Conservation (phyloP, 2,329 filamentous ascomycete genomes). For the Harringtonia aguacate region DNA sequence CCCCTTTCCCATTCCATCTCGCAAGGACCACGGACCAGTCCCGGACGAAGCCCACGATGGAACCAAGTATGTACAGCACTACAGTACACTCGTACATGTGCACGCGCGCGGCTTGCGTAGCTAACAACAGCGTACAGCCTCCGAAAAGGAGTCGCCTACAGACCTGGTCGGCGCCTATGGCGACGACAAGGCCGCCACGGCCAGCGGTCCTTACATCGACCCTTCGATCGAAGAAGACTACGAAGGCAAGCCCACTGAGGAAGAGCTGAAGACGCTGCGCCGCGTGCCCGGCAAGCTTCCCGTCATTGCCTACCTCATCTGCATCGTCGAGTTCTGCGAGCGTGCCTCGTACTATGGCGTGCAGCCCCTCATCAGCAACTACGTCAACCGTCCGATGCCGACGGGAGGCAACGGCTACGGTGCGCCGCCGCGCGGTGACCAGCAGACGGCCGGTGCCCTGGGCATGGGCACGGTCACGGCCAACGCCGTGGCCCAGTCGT, state of each 20-base stretch:
- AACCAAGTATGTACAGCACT: background rate
- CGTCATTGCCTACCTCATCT: slow-evolving; percentile 57
- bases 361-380: slow-evolving; percentile 57
- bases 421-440: slow-evolving; percentile 26
- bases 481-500: slow-evolving; percentile 41
- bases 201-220: too few relatives aligned
- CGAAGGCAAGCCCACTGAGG: slow-evolving; percentile 45
- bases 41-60: background rate
- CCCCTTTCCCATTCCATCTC: too few relatives aligned
- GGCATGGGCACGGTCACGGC: slow-evolving; percentile 44
- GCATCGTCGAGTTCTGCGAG: slow-evolving; percentile 65
- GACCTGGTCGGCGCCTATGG: background rate
- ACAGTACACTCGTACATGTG: too few relatives aligned
- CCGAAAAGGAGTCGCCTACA: background rate
- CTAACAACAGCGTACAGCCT: too few relatives aligned
- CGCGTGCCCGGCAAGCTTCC: slow-evolving; percentile 55
- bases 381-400: slow-evolving; percentile 46
- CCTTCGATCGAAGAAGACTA: slow-evolving; percentile 11
- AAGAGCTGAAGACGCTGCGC: slow-evolving; percentile 50
- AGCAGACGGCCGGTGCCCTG: slow-evolving; percentile 45
- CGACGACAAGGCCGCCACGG: background rate
- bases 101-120: too few relatives aligned
- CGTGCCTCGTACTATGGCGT: slow-evolving; percentile 71
- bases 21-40: too few relatives aligned
- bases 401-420: slow-evolving; percentile 37